A percentile compares a stretch with the other conserved stretches of the same genome.
These are phyloP conservation scores for Casuarina glauca DNA, from an alignment of 306 rosid genomes.

Conservation along the genomic window DNA sequence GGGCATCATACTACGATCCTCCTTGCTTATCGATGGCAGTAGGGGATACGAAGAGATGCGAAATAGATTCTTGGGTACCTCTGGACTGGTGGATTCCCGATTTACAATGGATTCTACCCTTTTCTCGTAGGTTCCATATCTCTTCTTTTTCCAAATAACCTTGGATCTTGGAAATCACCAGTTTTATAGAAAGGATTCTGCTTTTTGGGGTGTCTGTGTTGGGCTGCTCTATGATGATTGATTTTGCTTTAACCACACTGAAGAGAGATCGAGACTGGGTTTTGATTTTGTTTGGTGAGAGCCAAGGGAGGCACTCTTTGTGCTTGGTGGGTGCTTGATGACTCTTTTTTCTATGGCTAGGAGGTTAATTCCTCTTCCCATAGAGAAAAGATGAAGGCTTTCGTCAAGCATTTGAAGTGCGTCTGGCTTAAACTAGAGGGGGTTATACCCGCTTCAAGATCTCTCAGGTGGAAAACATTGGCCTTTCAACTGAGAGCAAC, in stretches of 20 bases:
- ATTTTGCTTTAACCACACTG: constrained; percentile 80
- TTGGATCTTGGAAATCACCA: background rate
- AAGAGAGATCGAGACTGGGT: constrained; percentile 32
- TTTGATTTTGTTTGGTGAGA: constrained; percentile 7
- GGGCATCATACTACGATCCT: constrained; percentile 47
- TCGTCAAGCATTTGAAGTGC: constrained; percentile 36
- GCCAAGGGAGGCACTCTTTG: constrained; percentile 12
- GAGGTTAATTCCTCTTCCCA: constrained; percentile 25
- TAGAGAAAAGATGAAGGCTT: constrained; percentile 47
- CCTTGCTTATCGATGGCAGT: constrained; percentile 34
- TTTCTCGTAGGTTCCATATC: constrained; percentile 65
- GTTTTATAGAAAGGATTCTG: background rate
- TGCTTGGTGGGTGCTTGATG: constrained; percentile 40
- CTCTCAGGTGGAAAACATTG: constrained; percentile 52
- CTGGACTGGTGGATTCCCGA: constrained; percentile 56
- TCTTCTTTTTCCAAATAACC: constrained; percentile 2
- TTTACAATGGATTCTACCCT: constrained; percentile 41
- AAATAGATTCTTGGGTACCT: constrained; percentile 43
- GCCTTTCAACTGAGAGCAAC: constrained; percentile 64
- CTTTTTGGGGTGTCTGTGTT: background rate
- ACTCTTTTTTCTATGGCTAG: constrained; percentile 35
- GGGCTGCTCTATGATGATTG: constrained; percentile 70
- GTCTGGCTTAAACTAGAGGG: constrained; percentile 13
- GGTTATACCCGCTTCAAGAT: constrained; percentile 23
- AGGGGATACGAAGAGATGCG: constrained; percentile 56